Base-by-base conservation (phyloP, 2,329 filamentous ascomycete genomes). In the Nigrograna mackinnonii region DNA sequence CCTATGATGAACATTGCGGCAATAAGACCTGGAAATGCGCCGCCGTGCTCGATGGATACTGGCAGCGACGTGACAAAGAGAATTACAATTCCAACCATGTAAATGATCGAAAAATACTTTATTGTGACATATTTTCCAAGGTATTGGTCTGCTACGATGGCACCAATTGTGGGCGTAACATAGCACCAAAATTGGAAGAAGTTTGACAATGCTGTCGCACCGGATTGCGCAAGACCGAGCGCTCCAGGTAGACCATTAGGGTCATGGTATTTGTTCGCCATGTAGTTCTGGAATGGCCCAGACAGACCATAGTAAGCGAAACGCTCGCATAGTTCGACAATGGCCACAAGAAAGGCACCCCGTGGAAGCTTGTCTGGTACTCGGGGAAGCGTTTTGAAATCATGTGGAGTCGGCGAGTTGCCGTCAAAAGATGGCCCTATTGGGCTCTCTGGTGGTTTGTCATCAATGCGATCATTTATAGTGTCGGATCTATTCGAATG, bases 71-170 rank as follows among this genome's bases (percentile, higher is more conserved):
- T 82, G 21, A 83, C 69, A 46, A 86, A 82, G 16, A 90, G 73
- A 46, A 90, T 77, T 22, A 80, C 67, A 62, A 89, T 84, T 22
- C 86, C 87, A 37, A 83, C 58, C 58, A 85, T 82, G 18, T 85
- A 84, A 44, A 86, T 74, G 7, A 71, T 73, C 28, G 73, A 84
- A 53, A 86, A 85, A 58, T 80, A 79, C 64, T 84, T 76, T 54
- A 89, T 88, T 18, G 86, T 88, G 52, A 79, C 77, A 70, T 83
- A 89, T 46, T 85, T 84, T 22, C 86, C 86, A 60, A 80, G 77
- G 59, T 84, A 85, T 50, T 83, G 79, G 69, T 91, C 87, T 9
- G 87, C 85, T 5, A 78, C 68, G 28, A 78, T 62, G 7, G 78
- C 78, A 5, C 74, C 75, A 0, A 74, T 22, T 3, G 75, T 68